phyloP scores from a whole-genome alignment of 352 stramenopile genomes.

The Phytopythium litorale region DNA sequence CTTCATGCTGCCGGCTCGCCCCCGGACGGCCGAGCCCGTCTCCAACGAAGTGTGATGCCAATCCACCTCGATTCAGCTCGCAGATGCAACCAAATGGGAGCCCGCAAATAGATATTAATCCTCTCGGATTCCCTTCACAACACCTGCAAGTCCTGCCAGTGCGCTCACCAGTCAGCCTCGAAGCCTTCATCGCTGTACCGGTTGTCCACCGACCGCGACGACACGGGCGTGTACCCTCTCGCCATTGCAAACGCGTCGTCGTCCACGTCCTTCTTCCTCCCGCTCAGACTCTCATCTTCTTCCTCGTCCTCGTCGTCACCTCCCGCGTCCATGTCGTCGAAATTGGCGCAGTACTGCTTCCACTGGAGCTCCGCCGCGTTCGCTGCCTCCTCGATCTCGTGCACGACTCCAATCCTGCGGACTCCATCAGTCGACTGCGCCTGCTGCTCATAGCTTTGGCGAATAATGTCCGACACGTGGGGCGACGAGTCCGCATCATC shows the following conservation, averaged over 20 bases:
- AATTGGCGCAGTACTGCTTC: conserved; percentile 5
- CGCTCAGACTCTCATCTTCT: conserved; percentile 1
- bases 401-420: background rate
- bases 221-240: conserved; percentile 11
- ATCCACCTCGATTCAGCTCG: background rate
- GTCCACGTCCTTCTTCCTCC: background rate
- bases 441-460: background rate
- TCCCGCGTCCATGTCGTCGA: background rate
- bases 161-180: conserved; percentile 37
- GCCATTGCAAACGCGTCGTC: background rate
- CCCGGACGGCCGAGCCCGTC: conserved; percentile 2
- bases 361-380: background rate
- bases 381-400: background rate
- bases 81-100: background rate
- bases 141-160: background rate
- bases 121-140: background rate
- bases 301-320: conserved; percentile 12
- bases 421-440: background rate
- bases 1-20: conserved; percentile 21
- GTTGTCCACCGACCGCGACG: conserved; percentile 8
- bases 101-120: background rate
- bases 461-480: background rate
- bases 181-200: conserved; percentile 58
- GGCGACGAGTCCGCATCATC: background rate
- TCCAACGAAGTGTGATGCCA: background rate